Evolutionary conservation across 305 asterid genomes (phyloP).

Genomic region (Andrographis paniculata): DNA sequence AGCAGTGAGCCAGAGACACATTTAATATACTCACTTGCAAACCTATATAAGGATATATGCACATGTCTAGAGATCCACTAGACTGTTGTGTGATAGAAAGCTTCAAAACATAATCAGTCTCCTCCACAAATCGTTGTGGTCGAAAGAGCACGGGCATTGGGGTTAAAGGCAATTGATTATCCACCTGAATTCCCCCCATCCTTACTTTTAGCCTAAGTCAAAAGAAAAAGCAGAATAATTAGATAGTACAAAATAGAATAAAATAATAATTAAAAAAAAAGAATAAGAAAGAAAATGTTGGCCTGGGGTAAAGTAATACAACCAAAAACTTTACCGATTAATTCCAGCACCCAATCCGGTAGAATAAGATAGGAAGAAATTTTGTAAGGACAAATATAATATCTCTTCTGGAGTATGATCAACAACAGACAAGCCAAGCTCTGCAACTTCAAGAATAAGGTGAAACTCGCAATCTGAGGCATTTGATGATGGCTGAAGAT

Average conservation of each 20-base stretch:
- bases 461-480: constrained; percentile 73
- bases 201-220: constrained; percentile 72
- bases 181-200: constrained; percentile 90
- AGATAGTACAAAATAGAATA: too few relatives aligned
- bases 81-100: constrained; percentile 93
- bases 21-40: constrained; percentile 60
- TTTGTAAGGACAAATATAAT: constrained; percentile 73
- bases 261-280: constrained; percentile 6
- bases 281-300: constrained; percentile 3
- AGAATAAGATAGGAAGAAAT: constrained; percentile 81
- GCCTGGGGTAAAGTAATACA: background rate
- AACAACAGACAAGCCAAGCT: constrained; percentile 89
- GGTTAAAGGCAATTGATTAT: constrained; percentile 95
- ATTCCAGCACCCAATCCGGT: constrained; percentile 94
- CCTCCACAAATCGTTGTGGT: constrained; percentile 85
- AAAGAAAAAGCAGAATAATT: constrained; percentile 5
- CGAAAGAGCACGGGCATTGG: constrained; percentile 98
- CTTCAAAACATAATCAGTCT: constrained; percentile 75
- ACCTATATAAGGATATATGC: constrained; percentile 92
- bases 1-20: constrained; percentile 20
- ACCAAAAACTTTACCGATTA: constrained; percentile 68
- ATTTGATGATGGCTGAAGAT: constrained; percentile 41
- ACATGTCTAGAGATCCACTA: constrained; percentile 84
- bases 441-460: constrained; percentile 81
- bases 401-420: constrained; percentile 99